Conservation (phyloP, 495 filamentous ascomycete species). For the Hypoxylon perforatum region DNA sequence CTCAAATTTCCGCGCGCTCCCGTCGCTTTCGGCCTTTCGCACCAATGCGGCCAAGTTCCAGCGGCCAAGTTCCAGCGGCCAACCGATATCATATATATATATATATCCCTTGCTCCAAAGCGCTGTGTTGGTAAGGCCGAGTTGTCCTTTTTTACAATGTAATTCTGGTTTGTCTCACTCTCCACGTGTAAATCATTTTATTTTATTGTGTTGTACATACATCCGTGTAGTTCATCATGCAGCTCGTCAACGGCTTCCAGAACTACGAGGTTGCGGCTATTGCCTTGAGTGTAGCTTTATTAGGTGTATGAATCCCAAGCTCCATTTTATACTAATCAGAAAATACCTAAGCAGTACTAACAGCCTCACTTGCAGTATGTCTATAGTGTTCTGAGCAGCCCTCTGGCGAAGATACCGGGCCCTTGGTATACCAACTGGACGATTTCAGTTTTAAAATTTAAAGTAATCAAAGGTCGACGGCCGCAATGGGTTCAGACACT, state of each 20-base stretch:
- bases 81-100: too few relatives aligned
- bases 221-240: conserved; percentile 4
- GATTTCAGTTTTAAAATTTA: conserved; percentile 43
- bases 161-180: too few relatives aligned
- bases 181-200: too few relatives aligned
- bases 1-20: background rate
- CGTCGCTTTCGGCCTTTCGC: conserved; percentile 23
- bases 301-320: conserved; percentile 19
- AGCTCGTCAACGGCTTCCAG: conserved; percentile 5
- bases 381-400: conserved; percentile 26
- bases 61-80: too few relatives aligned
- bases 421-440: conserved; percentile 56
- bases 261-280: conserved; percentile 11
- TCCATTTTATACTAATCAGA: background rate
- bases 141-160: too few relatives aligned
- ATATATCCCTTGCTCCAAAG: too few relatives aligned
- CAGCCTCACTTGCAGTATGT: conserved; percentile 16
- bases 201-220: too few relatives aligned
- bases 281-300: conserved; percentile 3
- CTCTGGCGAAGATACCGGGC: conserved; percentile 37
- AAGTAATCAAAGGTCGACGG: conserved; percentile 46
- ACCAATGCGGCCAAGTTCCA: too few relatives aligned
- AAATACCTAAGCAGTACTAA: conserved; percentile 13
- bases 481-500: conserved; percentile 55
- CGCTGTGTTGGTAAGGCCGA: too few relatives aligned